phyloP scores from a whole-genome alignment of 148 eudicot genomes.

The Cornus florida region DNA sequence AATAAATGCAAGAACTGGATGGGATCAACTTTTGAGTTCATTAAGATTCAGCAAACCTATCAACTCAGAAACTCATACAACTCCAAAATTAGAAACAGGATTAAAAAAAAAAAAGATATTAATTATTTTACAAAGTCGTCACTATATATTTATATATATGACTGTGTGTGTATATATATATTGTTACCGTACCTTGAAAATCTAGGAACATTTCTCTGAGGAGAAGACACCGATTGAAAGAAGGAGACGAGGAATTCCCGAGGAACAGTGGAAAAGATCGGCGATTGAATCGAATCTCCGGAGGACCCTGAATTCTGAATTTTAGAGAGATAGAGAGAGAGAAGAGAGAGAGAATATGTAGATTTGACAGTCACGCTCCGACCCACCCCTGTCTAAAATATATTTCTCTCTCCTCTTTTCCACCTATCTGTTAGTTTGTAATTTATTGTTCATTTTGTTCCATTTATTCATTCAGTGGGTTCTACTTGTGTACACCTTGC shows the following conservation, averaged over 20 bases:
- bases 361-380: constrained; percentile 72
- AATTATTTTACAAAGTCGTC: background rate
- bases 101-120: constrained; percentile 5
- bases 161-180: background rate
- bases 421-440: background rate
- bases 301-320: constrained; percentile 22
- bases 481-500: background rate
- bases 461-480: background rate
- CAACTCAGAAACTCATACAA: constrained; percentile 2
- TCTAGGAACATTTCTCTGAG: constrained; percentile 44
- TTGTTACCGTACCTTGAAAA: constrained; percentile 46
- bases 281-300: constrained; percentile 50
- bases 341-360: constrained; percentile 47
- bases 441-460: background rate
- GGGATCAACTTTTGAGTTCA: background rate
- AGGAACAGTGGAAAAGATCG: constrained; percentile 35
- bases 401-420: background rate
- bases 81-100: background rate
- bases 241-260: constrained; percentile 22
- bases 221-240: constrained; percentile 22
- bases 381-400: constrained; percentile 26
- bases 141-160: background rate
- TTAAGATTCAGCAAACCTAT: background rate
- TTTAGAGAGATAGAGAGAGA: constrained; percentile 21
- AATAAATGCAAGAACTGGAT: background rate